Percentiles rank a stretch among this genome's conserved stretches.
phyloP scores from a whole-genome alignment of 352 stramenopile species.

The Globisporangium nunn region DNA sequence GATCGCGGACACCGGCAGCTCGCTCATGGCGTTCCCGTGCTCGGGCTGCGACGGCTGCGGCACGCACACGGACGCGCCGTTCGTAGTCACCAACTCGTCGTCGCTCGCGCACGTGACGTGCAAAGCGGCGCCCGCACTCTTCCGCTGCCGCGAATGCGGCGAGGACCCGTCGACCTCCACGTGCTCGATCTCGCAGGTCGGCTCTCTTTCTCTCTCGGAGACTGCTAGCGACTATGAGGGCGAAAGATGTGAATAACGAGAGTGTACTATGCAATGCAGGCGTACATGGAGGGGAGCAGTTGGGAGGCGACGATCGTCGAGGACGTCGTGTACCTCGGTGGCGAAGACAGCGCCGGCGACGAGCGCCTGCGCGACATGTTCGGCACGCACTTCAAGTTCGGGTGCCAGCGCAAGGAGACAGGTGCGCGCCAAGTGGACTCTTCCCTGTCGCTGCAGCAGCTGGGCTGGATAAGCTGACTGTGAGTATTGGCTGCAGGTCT shows the following conservation, averaged over 20 bases:
- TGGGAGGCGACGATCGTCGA: slow-evolving; percentile 78
- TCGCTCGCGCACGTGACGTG: slow-evolving; percentile 44
- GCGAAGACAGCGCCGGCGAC: slow-evolving; percentile 35
- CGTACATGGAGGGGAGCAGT: slow-evolving; percentile 86
- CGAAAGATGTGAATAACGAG: too few relatives aligned
- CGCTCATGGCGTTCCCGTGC: slow-evolving; percentile 74
- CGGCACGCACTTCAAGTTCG: slow-evolving; percentile 68
- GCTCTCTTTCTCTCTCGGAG: neutral
- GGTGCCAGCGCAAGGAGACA: slow-evolving; percentile 79
- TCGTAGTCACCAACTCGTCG: slow-evolving; percentile 69
- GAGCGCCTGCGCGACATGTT: slow-evolving; percentile 51
- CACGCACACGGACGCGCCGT: slow-evolving; percentile 63
- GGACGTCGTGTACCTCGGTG: slow-evolving; percentile 75
- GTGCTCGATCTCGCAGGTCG: slow-evolving; percentile 71
- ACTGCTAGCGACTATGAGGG: too few relatives aligned
- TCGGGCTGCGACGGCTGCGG: slow-evolving; percentile 56
- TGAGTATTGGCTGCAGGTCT: slow-evolving; percentile 17
- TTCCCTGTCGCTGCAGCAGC: too few relatives aligned
- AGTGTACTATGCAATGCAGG: slow-evolving; percentile 29
- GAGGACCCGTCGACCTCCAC: slow-evolving; percentile 26
- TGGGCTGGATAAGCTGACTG: neutral
- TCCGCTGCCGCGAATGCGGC: neutral
- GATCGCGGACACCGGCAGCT: slow-evolving; percentile 80
- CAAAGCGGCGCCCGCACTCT: neutral
- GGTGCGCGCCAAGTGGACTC: slow-evolving; percentile 6